These are phyloP conservation scores for Thalassiosira profunda DNA, from an alignment of 108 stramenopile genomes.

Conservation along the genomic window DNA sequence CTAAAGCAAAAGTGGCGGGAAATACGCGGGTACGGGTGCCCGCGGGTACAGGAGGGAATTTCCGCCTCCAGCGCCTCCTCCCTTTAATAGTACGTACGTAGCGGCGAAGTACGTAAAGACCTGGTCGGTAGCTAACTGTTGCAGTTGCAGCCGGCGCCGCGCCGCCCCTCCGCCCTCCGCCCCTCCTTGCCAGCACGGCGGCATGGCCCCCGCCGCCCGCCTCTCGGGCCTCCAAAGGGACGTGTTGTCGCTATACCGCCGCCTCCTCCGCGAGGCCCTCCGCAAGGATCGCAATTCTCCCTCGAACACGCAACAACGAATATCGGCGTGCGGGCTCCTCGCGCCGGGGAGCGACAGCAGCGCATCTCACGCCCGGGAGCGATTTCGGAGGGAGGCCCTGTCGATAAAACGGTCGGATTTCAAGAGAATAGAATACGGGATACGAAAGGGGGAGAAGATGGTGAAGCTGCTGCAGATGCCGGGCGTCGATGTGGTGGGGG, in stretches of 20 bases:
- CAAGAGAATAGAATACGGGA: conserved; percentile 78
- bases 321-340: background rate
- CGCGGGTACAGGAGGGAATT: no score
- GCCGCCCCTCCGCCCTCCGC: no score
- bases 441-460: conserved; percentile 83
- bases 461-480: conserved; percentile 86
- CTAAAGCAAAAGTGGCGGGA: no score
- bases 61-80: no score
- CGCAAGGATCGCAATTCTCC: conserved; percentile 62
- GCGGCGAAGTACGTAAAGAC: no score
- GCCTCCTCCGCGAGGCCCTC: conserved; percentile 69
- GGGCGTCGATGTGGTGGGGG: conserved; percentile 68
- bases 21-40: no score
- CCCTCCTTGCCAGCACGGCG: no score
- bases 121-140: no score
- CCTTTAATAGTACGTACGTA: no score
- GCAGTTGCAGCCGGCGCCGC: no score
- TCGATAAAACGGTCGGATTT: conserved; percentile 69
- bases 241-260: conserved; percentile 73
- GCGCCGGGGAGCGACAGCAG: conserved; percentile 14
- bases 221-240: conserved; percentile 87
- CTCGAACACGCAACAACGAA: background rate
- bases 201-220: conserved; percentile 20
- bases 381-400: conserved; percentile 71
- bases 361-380: conserved; percentile 56